Evolutionary conservation across 169 alveolate species (phyloP).

Genomic region (Babesia ovata): DNA sequence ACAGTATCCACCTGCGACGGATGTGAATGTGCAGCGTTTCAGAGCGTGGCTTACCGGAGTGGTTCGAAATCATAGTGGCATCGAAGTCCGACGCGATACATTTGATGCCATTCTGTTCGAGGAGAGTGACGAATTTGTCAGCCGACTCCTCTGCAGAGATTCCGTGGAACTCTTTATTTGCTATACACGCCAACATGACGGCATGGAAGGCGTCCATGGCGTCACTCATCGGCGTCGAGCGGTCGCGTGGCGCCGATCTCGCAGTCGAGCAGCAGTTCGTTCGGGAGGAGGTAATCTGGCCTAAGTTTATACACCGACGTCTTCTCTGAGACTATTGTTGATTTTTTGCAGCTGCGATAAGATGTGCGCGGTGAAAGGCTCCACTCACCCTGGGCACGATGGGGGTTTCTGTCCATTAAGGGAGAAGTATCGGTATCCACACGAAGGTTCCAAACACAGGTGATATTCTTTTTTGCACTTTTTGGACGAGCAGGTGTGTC

Average conservation of each 20-base stretch:
- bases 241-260: slow-evolving; percentile 37
- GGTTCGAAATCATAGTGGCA: slow-evolving; percentile 59
- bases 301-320: slow-evolving; percentile 31
- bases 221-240: slow-evolving; percentile 11
- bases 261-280: slow-evolving; percentile 30
- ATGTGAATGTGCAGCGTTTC: neutral
- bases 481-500: neutral
- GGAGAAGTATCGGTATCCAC: slow-evolving; percentile 40
- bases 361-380: neutral
- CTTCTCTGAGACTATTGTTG: slow-evolving; percentile 29
- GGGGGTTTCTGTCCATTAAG: slow-evolving; percentile 53
- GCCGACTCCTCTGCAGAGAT: slow-evolving; percentile 46
- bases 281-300: slow-evolving; percentile 46
- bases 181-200: slow-evolving; percentile 41
- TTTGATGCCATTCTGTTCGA: slow-evolving; percentile 63
- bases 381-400: slow-evolving; percentile 49
- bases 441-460: slow-evolving; percentile 17
- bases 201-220: slow-evolving; percentile 42
- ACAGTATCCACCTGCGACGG: slow-evolving; percentile 49
- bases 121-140: slow-evolving; percentile 52
- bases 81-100: slow-evolving; percentile 65
- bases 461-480: slow-evolving; percentile 41
- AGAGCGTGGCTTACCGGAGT: slow-evolving; percentile 42
- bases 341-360: slow-evolving; percentile 30
- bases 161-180: slow-evolving; percentile 27